Evolutionary conservation across 179 eudicot species (phyloP).

Genomic region (Camellia oleifera): DNA sequence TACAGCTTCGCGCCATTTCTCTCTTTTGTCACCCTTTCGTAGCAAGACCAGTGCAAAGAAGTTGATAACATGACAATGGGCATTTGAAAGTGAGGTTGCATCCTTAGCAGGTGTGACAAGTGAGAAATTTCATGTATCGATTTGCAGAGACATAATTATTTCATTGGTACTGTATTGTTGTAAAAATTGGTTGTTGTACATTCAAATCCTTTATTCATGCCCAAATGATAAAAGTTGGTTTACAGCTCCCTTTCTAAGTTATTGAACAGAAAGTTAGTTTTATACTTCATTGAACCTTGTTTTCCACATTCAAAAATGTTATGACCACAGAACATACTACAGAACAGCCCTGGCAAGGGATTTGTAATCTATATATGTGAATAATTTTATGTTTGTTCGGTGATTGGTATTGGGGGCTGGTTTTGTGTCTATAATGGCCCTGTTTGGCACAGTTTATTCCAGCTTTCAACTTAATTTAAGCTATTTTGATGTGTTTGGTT

Average conservation of each 20-base stretch:
- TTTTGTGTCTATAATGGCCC: too few species aligned
- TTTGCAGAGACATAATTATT: background rate
- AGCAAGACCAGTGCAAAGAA: slow-evolving; percentile 74
- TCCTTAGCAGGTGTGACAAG: background rate
- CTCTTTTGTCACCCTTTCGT: slow-evolving; percentile 80
- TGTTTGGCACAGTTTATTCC: too few species aligned
- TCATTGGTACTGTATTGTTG: background rate
- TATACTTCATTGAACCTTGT: background rate
- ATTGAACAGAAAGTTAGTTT: background rate
- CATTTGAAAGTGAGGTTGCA: slow-evolving; percentile 26
- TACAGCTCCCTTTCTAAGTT: background rate
- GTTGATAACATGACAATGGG: slow-evolving; percentile 30
- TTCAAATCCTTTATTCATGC: background rate
- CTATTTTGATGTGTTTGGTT: too few species aligned
- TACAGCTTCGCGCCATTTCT: slow-evolving; percentile 88
- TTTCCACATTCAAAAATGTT: background rate
- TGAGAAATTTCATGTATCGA: background rate
- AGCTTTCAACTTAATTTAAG: too few species aligned
- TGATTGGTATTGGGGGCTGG: too few species aligned
- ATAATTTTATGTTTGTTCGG: too few species aligned
- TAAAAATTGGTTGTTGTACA: slow-evolving; percentile 12
- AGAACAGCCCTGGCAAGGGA: too few species aligned
- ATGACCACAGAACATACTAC: too few species aligned
- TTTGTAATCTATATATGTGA: too few species aligned
- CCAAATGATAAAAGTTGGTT: background rate